Evolutionary conservation across 2,329 filamentous ascomycete species (phyloP), one percentile per base, ranked within the genome.

Genomic region (Penicillium sp.): DNA sequence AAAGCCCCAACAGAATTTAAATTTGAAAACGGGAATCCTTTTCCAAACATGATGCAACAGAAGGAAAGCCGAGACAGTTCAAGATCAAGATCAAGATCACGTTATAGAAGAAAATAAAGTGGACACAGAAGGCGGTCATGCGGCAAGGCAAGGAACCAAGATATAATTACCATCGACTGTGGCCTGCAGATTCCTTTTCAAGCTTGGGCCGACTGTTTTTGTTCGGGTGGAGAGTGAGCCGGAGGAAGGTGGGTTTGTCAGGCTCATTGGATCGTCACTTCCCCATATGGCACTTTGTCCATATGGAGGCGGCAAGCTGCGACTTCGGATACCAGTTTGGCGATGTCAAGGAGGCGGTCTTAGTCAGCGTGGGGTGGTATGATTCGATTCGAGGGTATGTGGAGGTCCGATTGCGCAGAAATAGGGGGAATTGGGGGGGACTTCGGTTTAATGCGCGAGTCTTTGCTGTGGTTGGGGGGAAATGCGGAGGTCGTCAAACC

Each of bases 91-190:
- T 21, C 19, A 21, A 39, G 35, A 44, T 46, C 54, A 60, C 37
- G 54, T 47, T 58, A 49, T 55, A 52, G 37, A 56, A 47, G 57
- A 45, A 45, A 45, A 58, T 42, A 39, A 54, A 37, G 42, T 24
- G 42, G 21, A 46, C 26, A 54, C 21, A 42, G 39, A 29, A 27
- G 35, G 16, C 21, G 24, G 49, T 58, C 39, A 46, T 54, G 49
- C 54, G 60, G 56, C 48, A 51, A 54, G 42, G 57, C 39, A 59
- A 58, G 52, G 52, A 60, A 26, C 51, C 46, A 56, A 50, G 54
- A 60, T 53, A 57, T 62, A 69, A 72, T 77, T 77, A 80, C 78
- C 78, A 71, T 79, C 78, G 63, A 77, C 75, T 65, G 72, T 69
- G 61, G 74, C 71, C 68, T 78, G 76, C 54, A 77, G 68, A 61